Base-by-base conservation (phyloP, 495 filamentous ascomycete genomes). In the Tetracladium marchalianum region DNA sequence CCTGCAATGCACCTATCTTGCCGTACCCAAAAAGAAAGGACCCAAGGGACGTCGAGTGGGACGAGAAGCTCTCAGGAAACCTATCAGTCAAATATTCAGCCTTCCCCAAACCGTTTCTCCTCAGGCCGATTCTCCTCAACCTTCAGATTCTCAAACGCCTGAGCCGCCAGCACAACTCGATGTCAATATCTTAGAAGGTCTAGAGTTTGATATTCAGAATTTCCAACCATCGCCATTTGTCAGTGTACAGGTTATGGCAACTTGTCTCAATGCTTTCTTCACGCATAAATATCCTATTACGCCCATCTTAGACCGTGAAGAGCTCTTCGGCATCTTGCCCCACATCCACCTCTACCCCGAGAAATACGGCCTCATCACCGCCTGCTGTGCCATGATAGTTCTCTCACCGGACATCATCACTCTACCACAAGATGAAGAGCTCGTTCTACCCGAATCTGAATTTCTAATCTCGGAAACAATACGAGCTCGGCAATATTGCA, bases 201-300 rank as follows among this genome's bases (percentile, higher is more conserved):
- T 7, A 7, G 22, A 27, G 7, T 27, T 27, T 27, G 22, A 27
- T 27, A 27, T 27, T 27, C 22, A 27, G 22, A 27, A 27, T 16
- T 52, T 52, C 24, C 32, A 47, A 41, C 11, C 35, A 12, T 53
- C 51, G 8, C 41, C 46, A 36, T 8, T 53, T 9, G 12, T 53
- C 9, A 27, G 46, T 6, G 16, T 5, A 2, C 41, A 49, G 7
- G 8, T 49, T 11, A 45, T 53, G 9, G 18, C 22, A 31, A 34
- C 17, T n/a, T 53, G 51, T 24, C 1, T 53, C 22, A 32, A 53
- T 46, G 51, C 46, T 6, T 53, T 53, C 36, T 53, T 53, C 42
- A 41, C 24, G 11, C 40, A 53, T 11, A 53, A 49, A 39, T 53
- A 49, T 19, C 51, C 46, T 1, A 49, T 53, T 27, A 49, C 45